A percentile compares a stretch with the other conserved stretches of the same genome.
Conservation (phyloP, 305 asterid genomes). For the Fraxinus paxiana region DNA sequence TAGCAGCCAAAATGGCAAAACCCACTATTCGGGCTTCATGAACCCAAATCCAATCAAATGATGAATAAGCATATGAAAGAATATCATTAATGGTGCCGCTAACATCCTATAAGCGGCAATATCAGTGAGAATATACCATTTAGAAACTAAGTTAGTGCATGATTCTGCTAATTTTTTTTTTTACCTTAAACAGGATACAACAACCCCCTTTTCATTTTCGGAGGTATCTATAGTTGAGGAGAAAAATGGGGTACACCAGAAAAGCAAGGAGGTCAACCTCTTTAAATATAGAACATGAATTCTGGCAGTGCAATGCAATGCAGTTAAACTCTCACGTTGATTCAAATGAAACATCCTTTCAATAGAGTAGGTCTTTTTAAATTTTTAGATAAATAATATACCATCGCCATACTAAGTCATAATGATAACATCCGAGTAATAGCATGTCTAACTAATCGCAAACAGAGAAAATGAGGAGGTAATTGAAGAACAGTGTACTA, state of each 20-base stretch:
- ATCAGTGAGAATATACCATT: background rate
- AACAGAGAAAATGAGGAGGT: background rate
- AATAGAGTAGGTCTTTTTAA: background rate
- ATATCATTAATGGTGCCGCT: background rate
- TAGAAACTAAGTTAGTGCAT: background rate
- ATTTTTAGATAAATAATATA: background rate
- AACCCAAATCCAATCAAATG: background rate
- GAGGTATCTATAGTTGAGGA: background rate
- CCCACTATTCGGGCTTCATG: background rate
- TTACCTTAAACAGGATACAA: background rate
- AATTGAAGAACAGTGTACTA: background rate
- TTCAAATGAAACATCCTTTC: background rate
- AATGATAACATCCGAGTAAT: background rate
- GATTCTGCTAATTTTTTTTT: background rate
- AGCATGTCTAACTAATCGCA: background rate
- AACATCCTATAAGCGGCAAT: background rate
- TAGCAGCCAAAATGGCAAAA: background rate
- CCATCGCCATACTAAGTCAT: background rate
- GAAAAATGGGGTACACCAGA: background rate
- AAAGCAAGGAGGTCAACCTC: background rate
- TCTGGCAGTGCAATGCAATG: background rate
- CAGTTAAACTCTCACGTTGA: background rate
- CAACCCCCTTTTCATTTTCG: background rate
- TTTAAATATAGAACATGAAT: background rate
- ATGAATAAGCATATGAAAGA: background rate